A percentile compares a stretch with the other conserved stretches of the same genome.
Conservation (phyloP, 179 eudicot genomes). For the Amaranthus tricolor region DNA sequence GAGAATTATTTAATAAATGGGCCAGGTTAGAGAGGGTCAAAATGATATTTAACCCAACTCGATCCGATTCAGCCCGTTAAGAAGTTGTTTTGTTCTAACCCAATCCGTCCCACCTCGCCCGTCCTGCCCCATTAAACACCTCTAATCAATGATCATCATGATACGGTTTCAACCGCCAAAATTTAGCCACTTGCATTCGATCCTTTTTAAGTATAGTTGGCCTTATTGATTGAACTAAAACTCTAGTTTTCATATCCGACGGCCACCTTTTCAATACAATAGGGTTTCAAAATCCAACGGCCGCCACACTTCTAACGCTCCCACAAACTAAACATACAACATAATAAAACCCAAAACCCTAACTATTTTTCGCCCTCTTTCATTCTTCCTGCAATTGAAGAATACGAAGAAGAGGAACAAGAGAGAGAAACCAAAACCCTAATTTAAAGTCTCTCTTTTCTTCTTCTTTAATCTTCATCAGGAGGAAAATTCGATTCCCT, state of each 20-base stretch:
- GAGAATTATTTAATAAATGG: no score
- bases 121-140: no score
- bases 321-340: neutral
- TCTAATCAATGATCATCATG: no score
- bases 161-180: no score
- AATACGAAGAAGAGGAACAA: neutral
- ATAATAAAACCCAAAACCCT: slow-evolving; percentile 33
- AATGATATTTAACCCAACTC: no score
- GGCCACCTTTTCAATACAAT: neutral
- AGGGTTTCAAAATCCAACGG: slow-evolving; percentile 27
- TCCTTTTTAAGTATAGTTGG: no score
- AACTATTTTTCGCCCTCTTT: slow-evolving; percentile 10
- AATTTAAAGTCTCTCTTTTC: neutral
- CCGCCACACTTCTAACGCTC: neutral
- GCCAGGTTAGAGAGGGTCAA: no score
- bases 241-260: neutral
- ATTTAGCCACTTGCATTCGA: no score
- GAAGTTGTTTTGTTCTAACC: no score
- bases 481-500: neutral
- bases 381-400: slow-evolving; percentile 11
- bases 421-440: neutral
- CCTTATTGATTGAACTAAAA: no score
- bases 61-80: no score
- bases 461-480: neutral
- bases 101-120: no score